Conservation (phyloP, 2,329 filamentous ascomycete species). For the Fusarium brevicatenulatum region DNA sequence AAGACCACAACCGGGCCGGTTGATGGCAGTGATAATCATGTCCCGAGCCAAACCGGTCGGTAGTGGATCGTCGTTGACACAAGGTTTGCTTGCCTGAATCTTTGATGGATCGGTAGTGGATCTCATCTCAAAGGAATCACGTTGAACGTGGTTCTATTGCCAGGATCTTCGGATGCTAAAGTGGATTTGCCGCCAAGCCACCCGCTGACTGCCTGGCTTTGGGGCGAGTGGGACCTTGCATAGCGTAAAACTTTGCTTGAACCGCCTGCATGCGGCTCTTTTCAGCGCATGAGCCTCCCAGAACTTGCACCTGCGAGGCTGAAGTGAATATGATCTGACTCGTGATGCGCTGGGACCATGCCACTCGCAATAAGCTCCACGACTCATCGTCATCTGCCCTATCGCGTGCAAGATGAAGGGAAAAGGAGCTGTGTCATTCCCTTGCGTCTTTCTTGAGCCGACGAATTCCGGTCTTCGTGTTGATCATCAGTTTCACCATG, state of each 20-base stretch:
- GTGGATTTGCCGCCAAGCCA: conserved; percentile 33
- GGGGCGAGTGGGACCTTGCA: conserved; percentile 14
- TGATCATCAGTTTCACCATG: conserved; percentile 24
- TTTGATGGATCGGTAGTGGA: conserved; percentile 39
- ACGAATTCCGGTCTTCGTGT: conserved; percentile 14
- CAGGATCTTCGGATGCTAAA: not conserved
- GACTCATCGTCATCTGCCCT: conserved; percentile 14
- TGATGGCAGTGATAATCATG: not conserved
- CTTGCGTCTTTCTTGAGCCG: conserved; percentile 15
- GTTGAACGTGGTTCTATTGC: conserved; percentile 29
- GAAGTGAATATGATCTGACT: conserved; percentile 11
- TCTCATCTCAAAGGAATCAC: conserved; percentile 40
- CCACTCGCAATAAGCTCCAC: conserved; percentile 24
- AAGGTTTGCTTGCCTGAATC: conserved; percentile 43
- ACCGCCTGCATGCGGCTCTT: conserved; percentile 37
- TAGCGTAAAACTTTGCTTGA: conserved; percentile 36
- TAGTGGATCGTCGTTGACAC: conserved; percentile 45
- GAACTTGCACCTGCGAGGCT: not conserved
- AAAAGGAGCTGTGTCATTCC: not conserved
- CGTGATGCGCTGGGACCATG: conserved; percentile 18
- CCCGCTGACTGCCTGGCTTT: conserved; percentile 19
- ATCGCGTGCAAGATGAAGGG: not conserved
- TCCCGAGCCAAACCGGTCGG: conserved; percentile 20
- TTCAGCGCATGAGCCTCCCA: not conserved
- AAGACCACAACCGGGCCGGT: conserved; percentile 18